Evolutionary conservation across 2,329 filamentous ascomycete genomes (phyloP), one percentile per base, ranked within the genome.

Genomic region (Colletotrichum falcatum): DNA sequence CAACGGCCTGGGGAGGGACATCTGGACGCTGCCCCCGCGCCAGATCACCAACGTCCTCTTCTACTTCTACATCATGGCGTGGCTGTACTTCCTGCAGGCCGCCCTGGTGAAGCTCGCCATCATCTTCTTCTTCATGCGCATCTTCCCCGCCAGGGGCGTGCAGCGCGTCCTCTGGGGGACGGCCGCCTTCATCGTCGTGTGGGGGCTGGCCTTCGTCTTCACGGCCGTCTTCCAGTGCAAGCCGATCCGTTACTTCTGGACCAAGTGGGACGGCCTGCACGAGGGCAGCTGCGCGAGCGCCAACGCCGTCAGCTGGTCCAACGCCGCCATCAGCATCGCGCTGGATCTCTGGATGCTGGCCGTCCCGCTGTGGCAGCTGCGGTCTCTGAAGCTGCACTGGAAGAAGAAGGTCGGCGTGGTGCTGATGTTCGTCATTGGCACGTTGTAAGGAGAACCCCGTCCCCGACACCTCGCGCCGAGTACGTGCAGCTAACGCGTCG

Each of bases 211-310:
- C 1, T 86, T 83, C 67, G 72, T 81, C 37, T 53, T 85, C 5
- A 75, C 80, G 2, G 80, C 77, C 11, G 74, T 85, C 14, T 84
- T 87, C 59, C 81, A 85, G 69, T 88, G 86, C 76, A 76, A 68
- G 23, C 86, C 86, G 0, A 78, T 88, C 35, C 75, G 74, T 11
- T 83, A 80, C 66, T 84, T 83, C 73, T 89, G 87, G 87, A 81
- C 76, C 0, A 76, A 76, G n/a, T 89, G 86, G 86, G 83, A 85
- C 51, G 83, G 82, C 2, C 74, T 82, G 68, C 79, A 82, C 51
- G 39, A 76, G 2, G 86, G 86, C 0, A 74, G 68, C 4, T 89
- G 87, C 72, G 76, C 84, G 14, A 79, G 84, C 59, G 76, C 82
- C 58, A 86, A 84, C 69, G 76, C 78, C 1, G 77, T 86, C 20